Base-by-base conservation (phyloP, 352 stramenopile genomes). In the Globisporangium abappressorium region DNA sequence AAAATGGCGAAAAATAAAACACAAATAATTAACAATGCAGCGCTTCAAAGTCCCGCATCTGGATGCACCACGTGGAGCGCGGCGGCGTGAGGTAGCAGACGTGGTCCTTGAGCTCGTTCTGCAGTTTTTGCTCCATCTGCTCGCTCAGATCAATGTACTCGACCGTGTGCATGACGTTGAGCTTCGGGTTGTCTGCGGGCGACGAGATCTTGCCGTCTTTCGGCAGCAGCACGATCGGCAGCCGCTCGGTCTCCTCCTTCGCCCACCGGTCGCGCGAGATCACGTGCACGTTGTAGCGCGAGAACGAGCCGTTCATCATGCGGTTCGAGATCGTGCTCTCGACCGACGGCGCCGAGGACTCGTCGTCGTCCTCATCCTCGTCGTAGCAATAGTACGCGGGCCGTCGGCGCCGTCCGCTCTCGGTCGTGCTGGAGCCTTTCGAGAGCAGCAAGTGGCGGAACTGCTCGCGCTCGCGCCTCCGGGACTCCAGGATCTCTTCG, bases 221-320 rank as follows among this genome's bases (percentile, higher is more conserved):
- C 9, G 86, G 84, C 8, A 92, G 66, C 71, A 92, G 75, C 62
- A 92, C 77, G 15, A 91, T 81, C n/a, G 86, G 86, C 8, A 94
- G 63, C 8, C 76, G 84, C 74, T 94, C 84, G 0, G 77, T 68
- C 56, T 94, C 84, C 65, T 94, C 86, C 2, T 69, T 79, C 3
- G 81, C 73, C 86, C 86, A 94, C 5, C 86, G 81, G 51, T 89
- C 74, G 55, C 86, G 82, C 43, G 79, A 86, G 62, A 94, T 90
- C 34, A 89, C 80, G 65, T 91, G 86, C 38, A 94, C 84, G 36
- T 90, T 91, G 22, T 91, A 69, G 28, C 75, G 67, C 24, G 86
- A 92, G 70, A 94, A 92, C 30, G 84, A 89, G 15, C 86, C 86
- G 60, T 87, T 92, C 72, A 92, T 91, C 61, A 94, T 89, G 43